These are phyloP conservation scores for Mycogone perniciosa DNA, from an alignment of 2,329 filamentous ascomycete species.

Conservation along the genomic window DNA sequence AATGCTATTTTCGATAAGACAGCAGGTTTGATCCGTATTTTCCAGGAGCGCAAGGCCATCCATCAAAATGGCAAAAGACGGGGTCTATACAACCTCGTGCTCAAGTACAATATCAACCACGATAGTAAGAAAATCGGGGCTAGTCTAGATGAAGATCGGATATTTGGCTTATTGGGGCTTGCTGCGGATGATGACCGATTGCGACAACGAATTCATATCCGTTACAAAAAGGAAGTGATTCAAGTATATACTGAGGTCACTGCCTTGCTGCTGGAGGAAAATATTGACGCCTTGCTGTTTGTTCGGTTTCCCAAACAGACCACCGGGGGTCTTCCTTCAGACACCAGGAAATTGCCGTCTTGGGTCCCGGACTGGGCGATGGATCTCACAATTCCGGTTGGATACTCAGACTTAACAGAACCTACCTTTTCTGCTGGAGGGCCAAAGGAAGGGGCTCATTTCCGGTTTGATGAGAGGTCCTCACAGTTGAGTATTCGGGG, in stretches of 20 bases:
- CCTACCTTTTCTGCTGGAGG: constrained; percentile 22
- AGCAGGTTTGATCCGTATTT: constrained; percentile 19
- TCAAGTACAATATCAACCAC: constrained; percentile 26
- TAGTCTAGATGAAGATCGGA: constrained; percentile 23
- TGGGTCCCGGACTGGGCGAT: constrained; percentile 32
- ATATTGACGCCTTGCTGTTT: constrained; percentile 25
- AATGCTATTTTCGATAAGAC: constrained; percentile 18
- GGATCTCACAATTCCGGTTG: constrained; percentile 20
- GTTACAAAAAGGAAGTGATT: constrained; percentile 10
- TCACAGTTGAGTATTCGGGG: constrained; percentile 17
- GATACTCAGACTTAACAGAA: constrained; percentile 19
- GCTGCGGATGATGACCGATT: constrained; percentile 17
- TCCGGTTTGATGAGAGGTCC: constrained; percentile 6
- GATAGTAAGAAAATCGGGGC: constrained; percentile 20
- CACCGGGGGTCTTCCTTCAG: neutral
- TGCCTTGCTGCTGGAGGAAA: constrained; percentile 17
- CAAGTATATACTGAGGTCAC: constrained; percentile 18
- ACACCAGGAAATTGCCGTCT: constrained; percentile 20
- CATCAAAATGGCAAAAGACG: constrained; percentile 16
- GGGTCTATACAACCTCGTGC: constrained; percentile 21
- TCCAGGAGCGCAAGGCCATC: constrained; percentile 26
- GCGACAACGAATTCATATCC: constrained; percentile 10
- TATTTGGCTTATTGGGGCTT: constrained; percentile 28
- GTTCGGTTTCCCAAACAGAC: constrained; percentile 22
- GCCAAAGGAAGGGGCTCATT: neutral